Evolutionary conservation across 148 eudicot species (phyloP).

Genomic region (Vaccinium vitisidaea): DNA sequence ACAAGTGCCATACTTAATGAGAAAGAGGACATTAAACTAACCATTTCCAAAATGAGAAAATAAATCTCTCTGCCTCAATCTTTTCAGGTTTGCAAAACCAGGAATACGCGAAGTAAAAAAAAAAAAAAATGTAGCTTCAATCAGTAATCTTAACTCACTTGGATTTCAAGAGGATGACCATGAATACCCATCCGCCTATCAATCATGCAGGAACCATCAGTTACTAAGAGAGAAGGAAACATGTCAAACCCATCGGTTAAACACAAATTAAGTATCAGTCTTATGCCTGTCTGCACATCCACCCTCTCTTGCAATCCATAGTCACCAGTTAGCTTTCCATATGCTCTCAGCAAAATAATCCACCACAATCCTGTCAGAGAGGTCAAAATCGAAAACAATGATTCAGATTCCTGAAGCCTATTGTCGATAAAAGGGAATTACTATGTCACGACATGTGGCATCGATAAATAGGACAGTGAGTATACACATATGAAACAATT

Average conservation of each 20-base stretch:
- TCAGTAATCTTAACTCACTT: conserved; percentile 43
- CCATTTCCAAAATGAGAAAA: neutral
- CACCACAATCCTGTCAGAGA: conserved; percentile 75
- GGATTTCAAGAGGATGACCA: conserved; percentile 95
- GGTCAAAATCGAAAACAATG: neutral
- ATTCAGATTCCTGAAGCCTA: neutral
- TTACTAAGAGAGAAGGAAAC: conserved; percentile 88
- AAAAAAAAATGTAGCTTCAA: neutral
- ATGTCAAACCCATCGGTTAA: conserved; percentile 86
- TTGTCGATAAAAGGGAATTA: neutral
- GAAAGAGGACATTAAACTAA: neutral
- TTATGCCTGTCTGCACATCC: conserved; percentile 86
- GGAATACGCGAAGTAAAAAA: neutral
- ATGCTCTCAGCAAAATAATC: conserved; percentile 85
- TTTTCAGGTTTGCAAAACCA: neutral
- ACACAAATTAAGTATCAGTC: conserved; percentile 68
- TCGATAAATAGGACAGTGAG: neutral
- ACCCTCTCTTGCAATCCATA: conserved; percentile 72
- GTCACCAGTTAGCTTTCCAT: conserved; percentile 84
- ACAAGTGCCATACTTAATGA: neutral
- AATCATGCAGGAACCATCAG: conserved; percentile 98
- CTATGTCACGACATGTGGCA: neutral
- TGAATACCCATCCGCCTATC: conserved; percentile 97
- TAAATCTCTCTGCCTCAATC: neutral
- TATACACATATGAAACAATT: neutral